These are phyloP conservation scores for Candida pseudoglaebosa DNA, from an alignment of 805 yeast genomes.

Conservation along the genomic window DNA sequence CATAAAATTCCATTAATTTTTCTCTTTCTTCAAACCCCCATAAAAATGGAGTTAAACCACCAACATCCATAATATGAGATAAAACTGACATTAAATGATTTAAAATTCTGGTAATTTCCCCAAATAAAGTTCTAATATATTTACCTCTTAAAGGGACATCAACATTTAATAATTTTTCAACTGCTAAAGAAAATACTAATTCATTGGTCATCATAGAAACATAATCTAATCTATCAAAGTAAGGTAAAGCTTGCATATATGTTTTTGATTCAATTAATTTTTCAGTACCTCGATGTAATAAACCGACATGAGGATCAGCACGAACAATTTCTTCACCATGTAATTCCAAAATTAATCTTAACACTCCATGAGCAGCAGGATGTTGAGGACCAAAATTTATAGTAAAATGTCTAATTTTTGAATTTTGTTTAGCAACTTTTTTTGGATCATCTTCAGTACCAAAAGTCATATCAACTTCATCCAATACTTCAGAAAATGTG, in stretches of 20 bases:
- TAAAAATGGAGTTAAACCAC: conserved; percentile 87
- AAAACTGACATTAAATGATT: conserved; percentile 84
- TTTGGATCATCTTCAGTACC: conserved; percentile 41
- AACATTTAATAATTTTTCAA: conserved; percentile 76
- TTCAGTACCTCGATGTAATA: conserved; percentile 85
- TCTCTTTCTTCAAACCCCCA: conserved; percentile 96
- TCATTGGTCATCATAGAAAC: conserved; percentile 90
- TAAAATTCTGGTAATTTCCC: conserved; percentile 78
- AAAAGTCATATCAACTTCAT: conserved; percentile 44
- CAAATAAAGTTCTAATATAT: conserved; percentile 80
- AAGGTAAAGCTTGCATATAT: conserved; percentile 83
- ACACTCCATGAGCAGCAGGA: conserved; percentile 93
- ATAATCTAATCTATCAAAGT: conserved; percentile 83
- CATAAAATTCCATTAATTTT: conserved; percentile 88
- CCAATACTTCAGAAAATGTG: conserved; percentile 42
- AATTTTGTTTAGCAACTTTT: conserved; percentile 39
- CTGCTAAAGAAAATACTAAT: conserved; percentile 77
- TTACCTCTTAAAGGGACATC: conserved; percentile 84
- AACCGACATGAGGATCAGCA: conserved; percentile 85
- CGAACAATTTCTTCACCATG: conserved; percentile 87
- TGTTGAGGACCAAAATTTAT: conserved; percentile 92
- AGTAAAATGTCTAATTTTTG: conserved; percentile 78
- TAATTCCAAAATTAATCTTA: conserved; percentile 78
- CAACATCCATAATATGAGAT: conserved; percentile 92
- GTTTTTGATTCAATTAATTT: conserved; percentile 84